Evolutionary conservation across 352 stramenopile species (phyloP), one percentile per base, ranked within the genome.

Genomic region (Phytophthora nicotianae): DNA sequence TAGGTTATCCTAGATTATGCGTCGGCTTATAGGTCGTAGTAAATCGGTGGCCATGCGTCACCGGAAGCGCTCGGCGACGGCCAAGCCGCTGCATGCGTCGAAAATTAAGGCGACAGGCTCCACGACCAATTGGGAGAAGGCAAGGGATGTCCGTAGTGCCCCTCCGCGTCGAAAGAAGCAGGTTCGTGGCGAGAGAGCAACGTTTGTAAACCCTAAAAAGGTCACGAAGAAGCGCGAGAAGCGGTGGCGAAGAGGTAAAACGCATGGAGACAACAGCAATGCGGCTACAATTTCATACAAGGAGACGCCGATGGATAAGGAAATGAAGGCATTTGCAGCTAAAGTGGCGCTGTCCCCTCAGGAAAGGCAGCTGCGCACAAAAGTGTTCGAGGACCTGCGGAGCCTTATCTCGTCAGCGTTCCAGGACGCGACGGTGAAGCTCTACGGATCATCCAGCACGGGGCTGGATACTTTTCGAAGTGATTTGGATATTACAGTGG

Each of bases 401-500:
- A 47, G 64, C 19, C 50, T 90, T 27, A 77, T 92, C 29, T 51
- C 38, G 17, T 47, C 61, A 6, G 57, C 65, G 0, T 92, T 88
- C 47, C 64, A 72, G 21, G 46, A 56, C 16, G 79, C 81, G 0
- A 72, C 61, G 0, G 79, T 92, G 23, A 62, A 86, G 47, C 65
- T 90, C 17, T 92, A 90, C 50, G 83, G 83, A 8, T 92, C 83
- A 13, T 92, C 81, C 8, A 89, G 73, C 42, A 89, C 75, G 10
- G 79, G 81, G 0, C 59, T 92, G 19, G 81, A 90, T 47, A 92
- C 81, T 5, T 92, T 92, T 50, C 76, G 83, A 0, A 92, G 83
- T 58, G 83, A 92, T 46, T 32, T 92, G 46, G 83, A 92, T 55
- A 80, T 92, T 41, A 86, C 81, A 1, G 77, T 92, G 10, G 81